Percentiles rank a stretch among this genome's conserved stretches.
Conservation (phyloP, 1,139 yeast species). For the Lodderomyces orthopsilosis region DNA sequence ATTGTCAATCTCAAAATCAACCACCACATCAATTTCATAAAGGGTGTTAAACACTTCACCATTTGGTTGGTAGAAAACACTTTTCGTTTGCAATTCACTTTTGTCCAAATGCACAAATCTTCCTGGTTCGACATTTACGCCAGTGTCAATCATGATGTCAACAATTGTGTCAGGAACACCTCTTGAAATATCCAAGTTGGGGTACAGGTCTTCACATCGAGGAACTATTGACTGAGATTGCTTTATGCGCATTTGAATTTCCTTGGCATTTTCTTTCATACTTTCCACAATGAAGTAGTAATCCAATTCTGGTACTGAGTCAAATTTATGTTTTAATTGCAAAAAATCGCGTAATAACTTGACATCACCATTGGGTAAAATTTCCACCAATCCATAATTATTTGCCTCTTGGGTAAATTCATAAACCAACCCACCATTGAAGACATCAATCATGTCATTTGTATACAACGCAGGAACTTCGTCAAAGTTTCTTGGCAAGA, state of each 20-base stretch:
- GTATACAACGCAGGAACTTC: constrained; percentile 76
- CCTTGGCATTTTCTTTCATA: constrained; percentile 26
- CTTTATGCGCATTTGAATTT: constrained; percentile 25
- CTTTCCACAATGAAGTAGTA: constrained; percentile 22
- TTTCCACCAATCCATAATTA: constrained; percentile 79
- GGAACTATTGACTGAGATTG: constrained; percentile 24
- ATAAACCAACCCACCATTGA: constrained; percentile 91
- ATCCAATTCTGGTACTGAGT: constrained; percentile 29
- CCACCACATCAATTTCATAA: constrained; percentile 19
- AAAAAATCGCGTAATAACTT: constrained; percentile 53
- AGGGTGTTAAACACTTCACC: constrained; percentile 28
- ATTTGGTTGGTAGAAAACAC: constrained; percentile 33
- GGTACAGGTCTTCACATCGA: constrained; percentile 45
- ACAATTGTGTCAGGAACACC: constrained; percentile 52
- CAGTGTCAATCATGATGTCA: constrained; percentile 39
- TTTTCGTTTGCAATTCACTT: constrained; percentile 36
- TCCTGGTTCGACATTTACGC: constrained; percentile 48
- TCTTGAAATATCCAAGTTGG: constrained; percentile 49
- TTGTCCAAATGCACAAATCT: constrained; percentile 42
- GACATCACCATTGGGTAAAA: constrained; percentile 55
- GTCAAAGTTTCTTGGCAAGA: constrained; percentile 74
- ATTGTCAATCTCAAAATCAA: constrained; percentile 20
- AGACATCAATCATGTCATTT: constrained; percentile 70
- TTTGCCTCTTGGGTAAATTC: constrained; percentile 88
- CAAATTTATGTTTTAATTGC: constrained; percentile 47